Conservation (phyloP, 192 early-diverging fungal genomes). For the Haplosporangium gracile region DNA sequence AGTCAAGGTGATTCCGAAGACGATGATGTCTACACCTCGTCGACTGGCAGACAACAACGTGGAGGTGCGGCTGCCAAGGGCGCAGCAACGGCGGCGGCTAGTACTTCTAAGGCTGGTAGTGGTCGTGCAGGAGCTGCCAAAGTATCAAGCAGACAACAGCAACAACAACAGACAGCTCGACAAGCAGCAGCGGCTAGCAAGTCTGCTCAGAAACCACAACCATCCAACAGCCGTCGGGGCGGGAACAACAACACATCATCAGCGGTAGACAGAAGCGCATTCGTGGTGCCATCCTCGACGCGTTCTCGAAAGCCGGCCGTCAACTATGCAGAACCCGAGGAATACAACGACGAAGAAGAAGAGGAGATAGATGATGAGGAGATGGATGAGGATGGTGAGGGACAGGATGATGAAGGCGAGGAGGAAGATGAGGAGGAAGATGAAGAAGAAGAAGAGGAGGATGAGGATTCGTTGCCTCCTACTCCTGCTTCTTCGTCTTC, state of each 20-base stretch:
- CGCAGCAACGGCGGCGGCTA: not conserved
- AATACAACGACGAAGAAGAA: slow-evolving; percentile 36
- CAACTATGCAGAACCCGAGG: slow-evolving; percentile 55
- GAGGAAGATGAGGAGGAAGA: slow-evolving; percentile 11
- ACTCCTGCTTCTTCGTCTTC: not conserved
- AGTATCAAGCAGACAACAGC: not conserved
- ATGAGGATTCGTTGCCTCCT: slow-evolving; percentile 9
- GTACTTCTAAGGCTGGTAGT: not conserved
- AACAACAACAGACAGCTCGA: not conserved
- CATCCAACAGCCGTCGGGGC: not conserved
- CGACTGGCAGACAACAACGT: not conserved
- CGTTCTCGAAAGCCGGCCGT: slow-evolving; percentile 44
- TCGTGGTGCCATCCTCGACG: slow-evolving; percentile 32
- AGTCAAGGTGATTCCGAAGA: slow-evolving; percentile 28
- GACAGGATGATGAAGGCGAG: slow-evolving; percentile 23
- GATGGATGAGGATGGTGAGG: slow-evolving; percentile 28
- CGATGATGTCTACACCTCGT: slow-evolving; percentile 23
- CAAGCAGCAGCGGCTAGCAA: slow-evolving; percentile 11
- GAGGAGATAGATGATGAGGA: slow-evolving; percentile 30
- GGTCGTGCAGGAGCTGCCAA: not conserved
- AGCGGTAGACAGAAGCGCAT: slow-evolving; percentile 14
- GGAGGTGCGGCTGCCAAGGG: not conserved
- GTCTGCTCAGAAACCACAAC: not conserved
- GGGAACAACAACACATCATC: not conserved
- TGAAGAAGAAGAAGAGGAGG: slow-evolving; percentile 12